Percentiles rank a stretch among this genome's conserved stretches.
Evolutionary conservation across 1,284 basidiomycete genomes (phyloP).

Genomic region (Microbotryum violaceum): DNA sequence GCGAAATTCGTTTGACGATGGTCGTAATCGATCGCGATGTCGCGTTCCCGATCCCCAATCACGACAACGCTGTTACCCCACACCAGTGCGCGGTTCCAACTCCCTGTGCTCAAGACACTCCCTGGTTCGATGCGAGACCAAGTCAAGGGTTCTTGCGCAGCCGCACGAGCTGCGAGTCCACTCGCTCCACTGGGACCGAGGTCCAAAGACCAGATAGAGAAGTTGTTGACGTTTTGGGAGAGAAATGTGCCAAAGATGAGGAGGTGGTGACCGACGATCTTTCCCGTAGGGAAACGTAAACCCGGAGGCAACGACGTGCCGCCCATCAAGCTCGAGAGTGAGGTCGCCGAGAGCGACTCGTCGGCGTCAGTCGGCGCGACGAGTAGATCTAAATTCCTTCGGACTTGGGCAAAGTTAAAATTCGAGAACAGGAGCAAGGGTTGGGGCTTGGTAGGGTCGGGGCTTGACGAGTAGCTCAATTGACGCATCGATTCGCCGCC

Average conservation of each 20-base stretch:
- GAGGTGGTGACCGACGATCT: constrained; percentile 75
- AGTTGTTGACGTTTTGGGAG: constrained; percentile 47
- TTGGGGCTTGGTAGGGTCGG: constrained; percentile 39
- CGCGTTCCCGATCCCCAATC: constrained; percentile 77
- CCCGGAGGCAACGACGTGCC: constrained; percentile 73
- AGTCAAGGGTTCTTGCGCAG: constrained; percentile 8
- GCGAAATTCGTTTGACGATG: constrained; percentile 68
- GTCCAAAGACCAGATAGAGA: constrained; percentile 37
- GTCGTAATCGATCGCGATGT: constrained; percentile 71
- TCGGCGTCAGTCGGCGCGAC: constrained; percentile 53
- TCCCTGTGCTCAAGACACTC: constrained; percentile 22
- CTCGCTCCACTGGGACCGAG: constrained; percentile 15
- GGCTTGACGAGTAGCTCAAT: constrained; percentile 11
- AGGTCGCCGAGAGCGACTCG: constrained; percentile 54
- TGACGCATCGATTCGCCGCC: constrained; percentile 16
- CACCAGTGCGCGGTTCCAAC: constrained; percentile 36
- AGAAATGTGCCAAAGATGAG: constrained; percentile 42
- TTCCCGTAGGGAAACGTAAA: constrained; percentile 84
- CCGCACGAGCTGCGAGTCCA: constrained; percentile 2
- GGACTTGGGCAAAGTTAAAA: constrained; percentile 67
- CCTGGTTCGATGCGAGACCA: constrained; percentile 30
- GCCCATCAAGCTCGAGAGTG: constrained; percentile 64
- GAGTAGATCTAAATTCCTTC: constrained; percentile 81
- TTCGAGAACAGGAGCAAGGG: constrained; percentile 64
- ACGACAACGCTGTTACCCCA: constrained; percentile 69